These are phyloP conservation scores for Begonia fuchsioides DNA, from an alignment of 306 rosid species.

Conservation along the genomic window DNA sequence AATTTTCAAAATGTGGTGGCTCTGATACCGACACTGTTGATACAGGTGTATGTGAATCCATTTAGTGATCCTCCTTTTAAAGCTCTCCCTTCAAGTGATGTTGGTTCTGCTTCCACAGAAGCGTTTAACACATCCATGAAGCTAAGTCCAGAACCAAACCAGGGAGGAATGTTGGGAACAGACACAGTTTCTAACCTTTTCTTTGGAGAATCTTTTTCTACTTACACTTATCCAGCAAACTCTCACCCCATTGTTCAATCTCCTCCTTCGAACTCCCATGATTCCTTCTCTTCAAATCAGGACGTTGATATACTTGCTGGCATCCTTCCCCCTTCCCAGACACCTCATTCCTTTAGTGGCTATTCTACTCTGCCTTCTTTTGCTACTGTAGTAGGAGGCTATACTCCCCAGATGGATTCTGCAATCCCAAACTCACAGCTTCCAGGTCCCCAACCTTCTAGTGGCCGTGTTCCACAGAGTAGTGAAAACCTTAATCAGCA, in stretches of 20 bases:
- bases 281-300: constrained; percentile 26
- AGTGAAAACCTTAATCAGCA: constrained; percentile 30
- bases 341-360: background rate
- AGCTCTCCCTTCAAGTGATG: constrained; percentile 50
- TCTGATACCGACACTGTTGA: background rate
- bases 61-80: constrained; percentile 86
- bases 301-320: constrained; percentile 58
- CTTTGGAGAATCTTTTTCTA: constrained; percentile 49
- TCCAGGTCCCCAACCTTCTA: no score
- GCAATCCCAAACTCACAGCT: background rate
- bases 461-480: constrained; percentile 13
- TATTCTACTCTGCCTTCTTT: no score
- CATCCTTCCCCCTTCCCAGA: constrained; percentile 56
- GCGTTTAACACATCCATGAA: no score
- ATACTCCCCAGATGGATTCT: background rate
- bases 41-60: constrained; percentile 73
- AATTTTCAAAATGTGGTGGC: no score
- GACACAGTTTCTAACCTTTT: constrained; percentile 33
- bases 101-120: background rate
- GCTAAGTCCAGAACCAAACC: no score
- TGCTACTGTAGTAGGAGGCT: background rate
- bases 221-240: constrained; percentile 31
- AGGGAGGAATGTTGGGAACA: constrained; percentile 6
- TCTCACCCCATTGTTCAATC: constrained; percentile 19
- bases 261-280: constrained; percentile 33